Base-by-base conservation (phyloP, 1,284 basidiomycete species). In the Ustilago trichophora region DNA sequence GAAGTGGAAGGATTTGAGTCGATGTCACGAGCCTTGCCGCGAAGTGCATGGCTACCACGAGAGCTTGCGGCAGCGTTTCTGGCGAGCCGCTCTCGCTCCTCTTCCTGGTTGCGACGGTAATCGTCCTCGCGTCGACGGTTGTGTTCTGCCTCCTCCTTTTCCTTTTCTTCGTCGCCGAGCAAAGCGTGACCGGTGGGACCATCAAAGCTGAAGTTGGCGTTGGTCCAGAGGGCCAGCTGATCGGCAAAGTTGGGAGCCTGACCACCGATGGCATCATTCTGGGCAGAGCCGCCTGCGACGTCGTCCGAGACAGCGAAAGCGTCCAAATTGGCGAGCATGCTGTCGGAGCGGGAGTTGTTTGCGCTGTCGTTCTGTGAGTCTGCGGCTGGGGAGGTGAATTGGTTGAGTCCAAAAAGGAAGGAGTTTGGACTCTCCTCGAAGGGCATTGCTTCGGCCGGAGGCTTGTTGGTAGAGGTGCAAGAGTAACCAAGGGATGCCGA, bases 181-280 rank as follows among this genome's bases (percentile, higher is more conserved):
- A 81, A 51, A 5, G 79, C 79, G 38, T 80, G 78, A 10, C 79
- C 79, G 19, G 78, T 80, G 19, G 79, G 78, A 12, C 78, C 78
- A 34, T 81, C 79, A 45, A 81, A 81, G 50, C 65, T 75, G 55
- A 81, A 81, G 54, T 75, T 79, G 37, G 78, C 78, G 33, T 78
- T 81, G 36, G 78, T 81, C 79, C 79, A 81, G 3, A 81, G 69
- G 6, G 76, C 76, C 6, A 81, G 71, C 48, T 81, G 79, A 32
- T 81, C 78, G 27, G 78, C 68, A 54, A 81, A 77, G 47, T 72
- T 77, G 47, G 64, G 57, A 32, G 59, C 59, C 25, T 67, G 57
- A 27, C 48, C 53, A 11, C 46, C 55, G 24, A 24, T 57, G 31
- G 41, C 43, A n/a, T 69, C 69, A 44, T 58, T 65, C 24, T 53